These are phyloP conservation scores for Mucor lusitanicus DNA, from an alignment of 371 early-diverging fungal genomes.

Conservation along the genomic window DNA sequence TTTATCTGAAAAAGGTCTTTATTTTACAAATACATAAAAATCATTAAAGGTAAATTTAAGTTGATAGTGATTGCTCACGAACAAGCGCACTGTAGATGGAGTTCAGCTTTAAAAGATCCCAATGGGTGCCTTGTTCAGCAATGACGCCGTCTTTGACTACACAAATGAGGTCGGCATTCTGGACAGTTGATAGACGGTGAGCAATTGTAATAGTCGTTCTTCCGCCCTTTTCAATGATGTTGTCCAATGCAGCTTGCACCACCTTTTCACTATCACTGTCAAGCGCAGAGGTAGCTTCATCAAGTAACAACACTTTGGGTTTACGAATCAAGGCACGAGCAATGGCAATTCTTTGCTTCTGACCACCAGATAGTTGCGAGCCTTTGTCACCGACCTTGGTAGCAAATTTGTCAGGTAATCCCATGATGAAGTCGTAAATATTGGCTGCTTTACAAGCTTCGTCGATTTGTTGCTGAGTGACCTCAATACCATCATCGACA, in stretches of 20 bases:
- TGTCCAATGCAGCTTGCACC: constrained; percentile 85
- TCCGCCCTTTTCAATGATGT: constrained; percentile 59
- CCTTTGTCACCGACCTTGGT: constrained; percentile 81
- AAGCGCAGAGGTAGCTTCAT: constrained; percentile 95
- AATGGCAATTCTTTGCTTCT: constrained; percentile 73
- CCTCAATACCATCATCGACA: constrained; percentile 35
- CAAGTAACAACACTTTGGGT: constrained; percentile 84
- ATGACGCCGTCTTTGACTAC: constrained; percentile 76
- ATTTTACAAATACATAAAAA: too few relatives aligned
- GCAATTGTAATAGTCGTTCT: constrained; percentile 73
- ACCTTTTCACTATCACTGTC: constrained; percentile 87
- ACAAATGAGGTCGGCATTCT: constrained; percentile 73
- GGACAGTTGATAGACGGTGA: constrained; percentile 73
- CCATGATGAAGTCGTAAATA: constrained; percentile 74
- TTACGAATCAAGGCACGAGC: constrained; percentile 78
- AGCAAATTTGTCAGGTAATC: constrained; percentile 72
- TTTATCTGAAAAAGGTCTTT: too few relatives aligned
- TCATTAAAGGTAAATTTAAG: too few relatives aligned
- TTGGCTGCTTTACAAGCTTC: constrained; percentile 68
- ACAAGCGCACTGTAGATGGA: too few relatives aligned
- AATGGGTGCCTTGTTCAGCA: constrained; percentile 83
- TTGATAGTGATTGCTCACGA: too few relatives aligned
- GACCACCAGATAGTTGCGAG: constrained; percentile 70
- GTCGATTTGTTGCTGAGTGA: constrained; percentile 58
- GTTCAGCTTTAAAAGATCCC: constrained; percentile 55